Conservation (phyloP, 176 grass and related monocot species). For the Alloteropsis semialata region DNA sequence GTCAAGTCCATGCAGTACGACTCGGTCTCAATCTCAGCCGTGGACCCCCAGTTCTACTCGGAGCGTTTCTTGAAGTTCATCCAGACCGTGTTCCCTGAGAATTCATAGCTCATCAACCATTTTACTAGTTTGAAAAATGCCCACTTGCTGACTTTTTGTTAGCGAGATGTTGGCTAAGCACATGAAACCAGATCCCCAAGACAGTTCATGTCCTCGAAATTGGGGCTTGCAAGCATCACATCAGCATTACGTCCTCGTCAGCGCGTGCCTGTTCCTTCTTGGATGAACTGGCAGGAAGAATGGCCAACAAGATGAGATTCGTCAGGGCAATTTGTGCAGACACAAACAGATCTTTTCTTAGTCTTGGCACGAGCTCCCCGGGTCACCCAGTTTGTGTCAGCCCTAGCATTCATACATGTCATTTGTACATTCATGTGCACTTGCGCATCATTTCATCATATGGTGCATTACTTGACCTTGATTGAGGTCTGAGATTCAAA, state of each 20-base stretch:
- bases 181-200: neutral
- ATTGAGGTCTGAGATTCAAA: neutral
- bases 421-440: neutral
- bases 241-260: neutral
- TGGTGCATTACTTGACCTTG: neutral
- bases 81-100: constrained; percentile 82
- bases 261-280: neutral
- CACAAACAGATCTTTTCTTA: neutral
- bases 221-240: neutral
- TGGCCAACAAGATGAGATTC: neutral
- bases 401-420: neutral
- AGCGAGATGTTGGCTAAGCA: neutral
- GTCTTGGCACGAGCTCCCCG: neutral
- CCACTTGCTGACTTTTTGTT: neutral
- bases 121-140: neutral
- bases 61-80: constrained; percentile 86
- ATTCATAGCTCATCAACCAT: constrained; percentile 22
- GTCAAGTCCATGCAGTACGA: constrained; percentile 95
- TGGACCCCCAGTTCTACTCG: constrained; percentile 77
- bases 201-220: neutral
- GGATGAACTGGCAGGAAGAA: neutral
- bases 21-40: constrained; percentile 75
- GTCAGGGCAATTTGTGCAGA: neutral
- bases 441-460: neutral
- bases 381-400: neutral